These are phyloP conservation scores for Ilyonectria mors-panacis DNA, from an alignment of 2,329 filamentous ascomycete species.

Conservation along the genomic window DNA sequence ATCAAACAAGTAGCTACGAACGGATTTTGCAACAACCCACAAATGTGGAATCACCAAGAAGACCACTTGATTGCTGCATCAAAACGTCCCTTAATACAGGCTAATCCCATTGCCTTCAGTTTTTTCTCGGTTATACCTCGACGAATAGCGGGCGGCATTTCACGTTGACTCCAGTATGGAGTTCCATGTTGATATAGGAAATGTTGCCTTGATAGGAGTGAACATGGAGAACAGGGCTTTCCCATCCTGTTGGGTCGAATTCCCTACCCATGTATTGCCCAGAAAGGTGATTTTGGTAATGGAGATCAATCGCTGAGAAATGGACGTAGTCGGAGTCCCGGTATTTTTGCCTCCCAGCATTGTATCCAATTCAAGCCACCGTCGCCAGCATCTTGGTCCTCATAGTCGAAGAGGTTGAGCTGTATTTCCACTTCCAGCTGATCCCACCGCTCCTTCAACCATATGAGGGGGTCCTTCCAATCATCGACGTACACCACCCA, in stretches of 20 bases:
- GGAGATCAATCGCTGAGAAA: slow-evolving; percentile 13
- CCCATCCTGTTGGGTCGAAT: slow-evolving; percentile 9
- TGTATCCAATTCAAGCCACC: slow-evolving; percentile 18
- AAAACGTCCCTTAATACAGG: too few relatives aligned
- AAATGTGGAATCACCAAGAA: too few relatives aligned
- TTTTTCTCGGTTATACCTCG: background rate
- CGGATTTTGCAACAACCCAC: too few relatives aligned
- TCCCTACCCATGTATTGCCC: background rate
- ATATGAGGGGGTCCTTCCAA: background rate
- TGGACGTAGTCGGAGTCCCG: background rate
- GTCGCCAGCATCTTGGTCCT: slow-evolving; percentile 12
- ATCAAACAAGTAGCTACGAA: too few relatives aligned
- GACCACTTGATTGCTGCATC: too few relatives aligned
- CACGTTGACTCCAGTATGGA: background rate
- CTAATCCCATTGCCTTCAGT: too few relatives aligned
- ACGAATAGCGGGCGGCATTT: slow-evolving; percentile 15
- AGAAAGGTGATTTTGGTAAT: background rate
- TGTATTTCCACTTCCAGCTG: background rate
- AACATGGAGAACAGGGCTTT: too few relatives aligned
- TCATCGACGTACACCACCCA: background rate
- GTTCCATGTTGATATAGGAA: too few relatives aligned
- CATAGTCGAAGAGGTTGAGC: slow-evolving; percentile 22
- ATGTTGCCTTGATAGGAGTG: too few relatives aligned
- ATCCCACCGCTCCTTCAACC: slow-evolving; percentile 6
- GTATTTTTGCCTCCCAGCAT: background rate